phyloP scores from a whole-genome alignment of 2,329 filamentous ascomycete genomes.

The Ambrosiella cleistominuta region DNA sequence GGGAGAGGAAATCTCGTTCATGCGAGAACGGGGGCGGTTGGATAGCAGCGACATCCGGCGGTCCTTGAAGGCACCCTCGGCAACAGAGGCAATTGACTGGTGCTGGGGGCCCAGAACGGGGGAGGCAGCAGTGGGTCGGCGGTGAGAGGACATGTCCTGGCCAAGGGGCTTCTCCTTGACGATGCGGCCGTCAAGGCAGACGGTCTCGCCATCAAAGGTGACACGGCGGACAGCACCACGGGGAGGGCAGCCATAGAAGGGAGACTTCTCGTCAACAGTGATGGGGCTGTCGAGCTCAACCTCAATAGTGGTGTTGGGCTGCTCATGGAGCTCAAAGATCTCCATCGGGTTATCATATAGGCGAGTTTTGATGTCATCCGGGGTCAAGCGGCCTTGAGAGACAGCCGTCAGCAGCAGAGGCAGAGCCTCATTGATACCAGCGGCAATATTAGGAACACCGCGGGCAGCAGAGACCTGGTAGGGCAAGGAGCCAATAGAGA shows the following conservation, averaged over 20 bases:
- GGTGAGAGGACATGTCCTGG: slow-evolving; percentile 59
- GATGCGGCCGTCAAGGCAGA: slow-evolving; percentile 52
- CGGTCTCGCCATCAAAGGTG: slow-evolving; percentile 55
- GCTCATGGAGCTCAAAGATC: slow-evolving; percentile 70
- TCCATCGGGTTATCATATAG: slow-evolving; percentile 64
- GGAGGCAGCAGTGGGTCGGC: slow-evolving; percentile 30
- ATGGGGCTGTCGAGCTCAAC: slow-evolving; percentile 51
- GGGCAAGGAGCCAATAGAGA: slow-evolving; percentile 61
- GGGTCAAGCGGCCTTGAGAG: slow-evolving; percentile 50
- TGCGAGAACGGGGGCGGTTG: slow-evolving; percentile 8
- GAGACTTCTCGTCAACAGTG: slow-evolving; percentile 30
- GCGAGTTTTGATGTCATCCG: slow-evolving; percentile 54
- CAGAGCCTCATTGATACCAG: slow-evolving; percentile 56
- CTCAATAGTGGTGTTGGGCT: slow-evolving; percentile 55
- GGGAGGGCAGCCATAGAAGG: slow-evolving; percentile 51
- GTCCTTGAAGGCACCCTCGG: slow-evolving; percentile 14
- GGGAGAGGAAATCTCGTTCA: slow-evolving; percentile 7
- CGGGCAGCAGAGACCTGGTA: slow-evolving; percentile 51
- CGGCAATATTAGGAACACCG: slow-evolving; percentile 37
- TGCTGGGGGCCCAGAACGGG: slow-evolving; percentile 35
- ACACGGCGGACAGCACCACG: slow-evolving; percentile 57
- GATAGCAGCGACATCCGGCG: slow-evolving; percentile 19
- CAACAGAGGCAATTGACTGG: slow-evolving; percentile 7
- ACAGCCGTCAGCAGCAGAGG: slow-evolving; percentile 62
- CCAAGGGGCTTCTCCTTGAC: slow-evolving; percentile 40